phyloP scores from a whole-genome alignment of 164 flowering plant genomes.

The Houttuynia cordata region DNA sequence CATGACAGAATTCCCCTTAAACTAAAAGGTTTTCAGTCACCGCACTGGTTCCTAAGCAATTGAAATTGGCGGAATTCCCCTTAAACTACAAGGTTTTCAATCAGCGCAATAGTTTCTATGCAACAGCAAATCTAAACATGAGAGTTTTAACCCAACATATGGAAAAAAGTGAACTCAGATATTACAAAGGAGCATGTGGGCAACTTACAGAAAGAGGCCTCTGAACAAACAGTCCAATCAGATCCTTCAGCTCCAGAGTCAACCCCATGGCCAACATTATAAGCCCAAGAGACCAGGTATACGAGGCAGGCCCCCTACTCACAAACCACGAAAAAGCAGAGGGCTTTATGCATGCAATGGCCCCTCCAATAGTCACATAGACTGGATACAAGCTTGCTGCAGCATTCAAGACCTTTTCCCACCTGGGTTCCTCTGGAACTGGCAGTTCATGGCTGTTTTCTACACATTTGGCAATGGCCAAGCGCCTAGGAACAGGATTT shows the following conservation, averaged over 20 bases:
- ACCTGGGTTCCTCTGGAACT: slow-evolving; percentile 25
- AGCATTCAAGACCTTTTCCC: slow-evolving; percentile 32
- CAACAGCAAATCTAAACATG: neutral
- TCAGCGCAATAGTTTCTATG: neutral
- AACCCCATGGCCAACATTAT: slow-evolving; percentile 80
- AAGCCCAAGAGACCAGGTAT: slow-evolving; percentile 48
- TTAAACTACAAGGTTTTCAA: too few species aligned
- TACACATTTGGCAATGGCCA: slow-evolving; percentile 9
- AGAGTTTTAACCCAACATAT: neutral
- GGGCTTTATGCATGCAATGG: slow-evolving; percentile 62
- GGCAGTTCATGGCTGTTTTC: slow-evolving; percentile 12
- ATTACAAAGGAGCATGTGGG: too few species aligned
- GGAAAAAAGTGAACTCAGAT: too few species aligned
- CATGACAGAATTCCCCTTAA: too few species aligned
- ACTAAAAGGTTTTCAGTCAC: neutral
- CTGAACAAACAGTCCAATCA: slow-evolving; percentile 36
- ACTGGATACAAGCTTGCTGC: slow-evolving; percentile 75
- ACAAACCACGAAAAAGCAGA: slow-evolving; percentile 70
- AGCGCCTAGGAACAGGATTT: slow-evolving; percentile 2
- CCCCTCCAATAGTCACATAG: slow-evolving; percentile 58
- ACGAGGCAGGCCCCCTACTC: slow-evolving; percentile 44
- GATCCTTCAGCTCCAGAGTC: slow-evolving; percentile 56
- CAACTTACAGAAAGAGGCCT: slow-evolving; percentile 64
- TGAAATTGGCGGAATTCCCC: too few species aligned
- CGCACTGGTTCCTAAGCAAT: neutral